Evolutionary conservation across 768 basidiomycete species (phyloP).

Genomic region (Amanita exitialis): DNA sequence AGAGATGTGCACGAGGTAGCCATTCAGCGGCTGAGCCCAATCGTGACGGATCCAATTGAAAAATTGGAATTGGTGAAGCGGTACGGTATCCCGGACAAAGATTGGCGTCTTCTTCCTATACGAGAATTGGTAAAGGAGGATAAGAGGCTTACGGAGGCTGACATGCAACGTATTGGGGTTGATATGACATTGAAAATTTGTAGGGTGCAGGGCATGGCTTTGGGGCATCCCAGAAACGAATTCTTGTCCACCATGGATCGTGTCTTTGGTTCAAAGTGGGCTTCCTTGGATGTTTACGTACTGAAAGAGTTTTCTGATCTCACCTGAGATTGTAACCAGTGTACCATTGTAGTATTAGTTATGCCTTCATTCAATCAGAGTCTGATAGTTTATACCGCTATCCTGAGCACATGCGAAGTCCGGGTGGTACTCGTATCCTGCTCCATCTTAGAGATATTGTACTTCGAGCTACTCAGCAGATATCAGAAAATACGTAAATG

Average conservation of each 20-base stretch:
- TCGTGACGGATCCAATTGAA: background rate
- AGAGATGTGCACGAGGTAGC: background rate
- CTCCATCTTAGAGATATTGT: no score
- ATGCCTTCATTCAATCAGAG: background rate
- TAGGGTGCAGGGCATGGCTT: constrained; percentile 3
- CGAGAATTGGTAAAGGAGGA: constrained; percentile 14
- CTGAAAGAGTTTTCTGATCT: background rate
- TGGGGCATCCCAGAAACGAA: no score
- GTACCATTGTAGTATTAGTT: background rate
- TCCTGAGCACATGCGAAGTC: no score
- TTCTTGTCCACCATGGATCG: background rate
- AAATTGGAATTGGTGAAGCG: constrained; percentile 2
- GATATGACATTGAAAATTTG: constrained; percentile 15
- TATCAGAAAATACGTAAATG: no score
- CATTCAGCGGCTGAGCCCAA: background rate
- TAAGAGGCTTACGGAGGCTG: constrained; percentile 15
- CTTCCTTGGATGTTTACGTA: background rate
- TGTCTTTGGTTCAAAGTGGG: background rate
- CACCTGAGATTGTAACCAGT: background rate
- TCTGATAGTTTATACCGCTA: background rate
- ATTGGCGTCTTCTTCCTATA: constrained; percentile 23
- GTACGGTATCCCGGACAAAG: background rate
- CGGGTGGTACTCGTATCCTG: no score
- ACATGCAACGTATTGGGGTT: constrained; percentile 19
- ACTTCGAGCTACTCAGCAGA: no score